Conservation (phyloP, 2,329 filamentous ascomycete species). For the Fusarium nisikadoi region DNA sequence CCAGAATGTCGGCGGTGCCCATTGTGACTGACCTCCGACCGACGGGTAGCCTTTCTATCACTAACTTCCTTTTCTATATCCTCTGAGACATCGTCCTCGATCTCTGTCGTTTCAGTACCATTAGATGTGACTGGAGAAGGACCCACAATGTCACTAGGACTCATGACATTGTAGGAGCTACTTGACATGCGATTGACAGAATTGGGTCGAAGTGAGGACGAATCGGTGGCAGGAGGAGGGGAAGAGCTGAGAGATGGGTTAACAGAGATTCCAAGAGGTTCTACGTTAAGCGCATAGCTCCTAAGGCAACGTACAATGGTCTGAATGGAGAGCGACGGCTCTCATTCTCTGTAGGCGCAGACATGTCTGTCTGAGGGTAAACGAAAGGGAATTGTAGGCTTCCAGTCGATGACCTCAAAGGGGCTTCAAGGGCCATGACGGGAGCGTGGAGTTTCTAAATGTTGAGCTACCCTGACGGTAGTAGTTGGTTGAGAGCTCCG, state of each 20-base stretch:
- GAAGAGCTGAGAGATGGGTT: slow-evolving; percentile 47
- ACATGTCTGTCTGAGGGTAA: slow-evolving; percentile 63
- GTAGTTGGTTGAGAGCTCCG: slow-evolving; percentile 28
- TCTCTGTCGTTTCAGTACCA: slow-evolving; percentile 84
- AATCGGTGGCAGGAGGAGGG: slow-evolving; percentile 53
- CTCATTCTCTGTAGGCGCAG: slow-evolving; percentile 64
- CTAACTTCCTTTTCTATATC: slow-evolving; percentile 57
- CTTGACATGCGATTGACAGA: slow-evolving; percentile 61
- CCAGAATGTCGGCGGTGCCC: not conserved
- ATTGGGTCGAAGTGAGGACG: slow-evolving; percentile 62
- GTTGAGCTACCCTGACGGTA: slow-evolving; percentile 21
- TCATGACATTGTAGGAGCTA: slow-evolving; percentile 64
- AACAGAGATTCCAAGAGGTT: slow-evolving; percentile 4
- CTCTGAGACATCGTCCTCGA: slow-evolving; percentile 79
- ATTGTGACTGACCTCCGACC: slow-evolving; percentile 47
- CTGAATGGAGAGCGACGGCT: slow-evolving; percentile 60
- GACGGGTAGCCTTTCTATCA: slow-evolving; percentile 28
- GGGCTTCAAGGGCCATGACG: slow-evolving; percentile 59
- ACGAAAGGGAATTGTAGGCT: slow-evolving; percentile 53
- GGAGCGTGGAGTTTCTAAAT: slow-evolving; percentile 15
- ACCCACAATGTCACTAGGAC: slow-evolving; percentile 77
- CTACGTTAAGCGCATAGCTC: not conserved
- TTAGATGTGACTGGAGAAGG: slow-evolving; percentile 88
- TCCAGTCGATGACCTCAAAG: slow-evolving; percentile 70
- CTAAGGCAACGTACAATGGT: slow-evolving; percentile 58